phyloP scores from a whole-genome alignment of 1,284 basidiomycete species.

The Cronartium ribicola region DNA sequence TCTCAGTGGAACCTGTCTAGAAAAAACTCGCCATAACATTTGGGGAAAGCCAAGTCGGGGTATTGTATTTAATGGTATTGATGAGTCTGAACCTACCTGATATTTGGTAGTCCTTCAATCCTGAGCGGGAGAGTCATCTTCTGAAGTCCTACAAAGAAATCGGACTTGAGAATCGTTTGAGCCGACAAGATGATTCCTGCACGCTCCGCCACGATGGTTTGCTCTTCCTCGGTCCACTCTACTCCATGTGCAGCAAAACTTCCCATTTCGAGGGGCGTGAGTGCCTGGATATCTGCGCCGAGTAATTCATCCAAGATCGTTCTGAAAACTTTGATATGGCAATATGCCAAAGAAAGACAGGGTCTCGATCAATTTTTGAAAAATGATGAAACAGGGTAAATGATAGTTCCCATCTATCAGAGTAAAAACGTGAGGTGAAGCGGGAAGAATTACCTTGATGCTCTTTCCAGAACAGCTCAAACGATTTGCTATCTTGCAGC shows the following conservation, averaged over 20 bases:
- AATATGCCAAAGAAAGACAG: not conserved
- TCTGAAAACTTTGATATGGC: conserved; percentile 66
- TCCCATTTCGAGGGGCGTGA: conserved; percentile 78
- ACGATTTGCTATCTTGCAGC: conserved; percentile 36
- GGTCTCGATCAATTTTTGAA: not conserved
- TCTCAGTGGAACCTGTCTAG: conserved; percentile 38
- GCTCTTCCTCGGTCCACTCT: conserved; percentile 43
- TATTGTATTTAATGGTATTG: not conserved
- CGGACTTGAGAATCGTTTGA: conserved; percentile 88
- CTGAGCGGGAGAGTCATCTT: conserved; percentile 72
- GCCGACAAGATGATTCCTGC: conserved; percentile 82
- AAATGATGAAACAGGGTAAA: not conserved
- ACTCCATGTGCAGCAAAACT: conserved; percentile 55
- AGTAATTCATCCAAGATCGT: conserved; percentile 90
- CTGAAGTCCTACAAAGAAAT: conserved; percentile 58
- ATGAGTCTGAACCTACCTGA: conserved; percentile 12
- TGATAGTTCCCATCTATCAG: not conserved
- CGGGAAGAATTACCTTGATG: conserved; percentile 31
- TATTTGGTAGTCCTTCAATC: conserved; percentile 42
- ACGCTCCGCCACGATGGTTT: conserved; percentile 66
- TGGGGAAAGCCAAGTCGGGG: not conserved
- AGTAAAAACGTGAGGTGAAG: not conserved
- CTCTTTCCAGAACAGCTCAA: conserved; percentile 40
- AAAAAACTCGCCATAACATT: not conserved
- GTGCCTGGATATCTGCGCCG: conserved; percentile 69